These are phyloP conservation scores for Lolium rigidum DNA, from an alignment of 176 grass and related monocot genomes.

Conservation along the genomic window DNA sequence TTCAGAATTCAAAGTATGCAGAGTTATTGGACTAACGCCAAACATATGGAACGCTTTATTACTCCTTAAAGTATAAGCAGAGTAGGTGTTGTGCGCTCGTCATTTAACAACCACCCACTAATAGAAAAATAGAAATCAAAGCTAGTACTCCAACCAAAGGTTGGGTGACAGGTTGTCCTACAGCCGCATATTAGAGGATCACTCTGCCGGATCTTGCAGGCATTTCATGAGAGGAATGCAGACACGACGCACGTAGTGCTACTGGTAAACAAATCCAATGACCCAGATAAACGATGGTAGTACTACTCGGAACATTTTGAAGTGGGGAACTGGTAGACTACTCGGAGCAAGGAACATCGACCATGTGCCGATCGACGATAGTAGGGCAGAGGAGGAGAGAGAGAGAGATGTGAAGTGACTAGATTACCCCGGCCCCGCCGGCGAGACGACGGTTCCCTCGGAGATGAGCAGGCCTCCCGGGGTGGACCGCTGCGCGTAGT, in stretches of 20 bases:
- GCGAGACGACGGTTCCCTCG: constrained; percentile 80
- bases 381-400: background rate
- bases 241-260: background rate
- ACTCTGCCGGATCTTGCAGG: constrained; percentile 27
- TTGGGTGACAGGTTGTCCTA: background rate
- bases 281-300: too few relatives aligned
- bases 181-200: background rate
- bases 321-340: background rate
- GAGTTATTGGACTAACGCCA: background rate
- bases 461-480: constrained; percentile 86
- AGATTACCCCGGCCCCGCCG: constrained; percentile 74
- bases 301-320: too few relatives aligned
- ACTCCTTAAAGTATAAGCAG: background rate
- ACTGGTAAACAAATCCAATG: background rate
- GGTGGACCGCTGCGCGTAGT: constrained; percentile 85
- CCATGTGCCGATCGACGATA: constrained; percentile 21
- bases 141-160: background rate
- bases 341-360: background rate
- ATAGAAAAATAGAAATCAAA: constrained; percentile 4
- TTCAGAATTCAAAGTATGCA: background rate
- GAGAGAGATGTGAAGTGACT: constrained; percentile 5
- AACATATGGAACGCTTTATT: background rate
- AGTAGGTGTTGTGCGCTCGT: background rate
- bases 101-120: background rate
- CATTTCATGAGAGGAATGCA: background rate